Evolutionary conservation across 768 basidiomycete genomes (phyloP).

Genomic region (Mycena olivaceomarginata): DNA sequence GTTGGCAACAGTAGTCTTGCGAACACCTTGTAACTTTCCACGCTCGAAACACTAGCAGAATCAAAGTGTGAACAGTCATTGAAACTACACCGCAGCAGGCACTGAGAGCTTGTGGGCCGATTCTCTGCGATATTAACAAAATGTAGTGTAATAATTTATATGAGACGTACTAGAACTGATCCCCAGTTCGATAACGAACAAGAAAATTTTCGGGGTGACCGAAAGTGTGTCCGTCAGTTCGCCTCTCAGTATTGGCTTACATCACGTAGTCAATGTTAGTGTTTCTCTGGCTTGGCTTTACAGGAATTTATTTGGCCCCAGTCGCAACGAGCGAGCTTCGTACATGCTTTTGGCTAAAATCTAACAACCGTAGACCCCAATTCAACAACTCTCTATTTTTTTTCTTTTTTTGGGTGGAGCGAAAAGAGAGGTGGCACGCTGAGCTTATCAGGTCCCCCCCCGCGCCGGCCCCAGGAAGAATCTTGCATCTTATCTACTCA

Average conservation of each 20-base stretch:
- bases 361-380: background rate
- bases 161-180: background rate
- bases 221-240: background rate
- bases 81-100: slow-evolving; percentile 7
- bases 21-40: slow-evolving; percentile 16
- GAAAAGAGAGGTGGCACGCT: background rate
- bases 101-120: too few species aligned
- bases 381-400: background rate
- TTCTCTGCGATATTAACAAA: background rate
- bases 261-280: too few species aligned
- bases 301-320: background rate
- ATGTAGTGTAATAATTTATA: background rate
- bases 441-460: too few species aligned
- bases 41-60: slow-evolving; percentile 10
- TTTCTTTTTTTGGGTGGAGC: background rate
- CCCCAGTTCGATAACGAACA: background rate
- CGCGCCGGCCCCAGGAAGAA: too few species aligned
- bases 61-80: slow-evolving; percentile 10
- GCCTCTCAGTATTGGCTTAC: too few species aligned
- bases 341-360: background rate
- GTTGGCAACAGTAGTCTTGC: slow-evolving; percentile 17
- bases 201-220: too few species aligned
- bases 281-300: background rate
- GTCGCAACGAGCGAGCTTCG: background rate
- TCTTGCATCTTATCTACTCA: too few species aligned